phyloP scores from a whole-genome alignment of 495 filamentous ascomycete species.

The Aspergillus haitiensis region DNA sequence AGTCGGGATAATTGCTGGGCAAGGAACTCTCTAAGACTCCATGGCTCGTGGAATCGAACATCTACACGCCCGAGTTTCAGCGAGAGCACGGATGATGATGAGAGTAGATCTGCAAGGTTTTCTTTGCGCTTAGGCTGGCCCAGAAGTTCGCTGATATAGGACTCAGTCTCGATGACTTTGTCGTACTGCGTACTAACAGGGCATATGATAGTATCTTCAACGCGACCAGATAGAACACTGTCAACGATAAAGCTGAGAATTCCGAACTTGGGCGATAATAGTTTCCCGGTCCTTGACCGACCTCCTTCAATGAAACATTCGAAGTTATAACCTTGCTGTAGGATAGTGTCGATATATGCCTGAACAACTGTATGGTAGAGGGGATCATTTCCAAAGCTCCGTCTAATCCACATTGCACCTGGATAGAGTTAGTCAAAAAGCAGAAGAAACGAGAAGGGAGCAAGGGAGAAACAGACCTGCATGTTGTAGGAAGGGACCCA shows the following conservation, averaged over 20 bases:
- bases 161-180: slow-evolving; percentile 97
- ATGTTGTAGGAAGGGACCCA: slow-evolving; percentile 89
- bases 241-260: slow-evolving; percentile 91
- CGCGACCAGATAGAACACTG: slow-evolving; percentile 81
- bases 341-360: slow-evolving; percentile 88
- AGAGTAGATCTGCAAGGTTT: slow-evolving; percentile 83
- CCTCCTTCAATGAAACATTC: slow-evolving; percentile 98
- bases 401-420: slow-evolving; percentile 94
- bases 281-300: slow-evolving; percentile 87
- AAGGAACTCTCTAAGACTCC: slow-evolving; percentile 81
- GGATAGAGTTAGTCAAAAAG: slow-evolving; percentile 18
- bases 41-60: slow-evolving; percentile 92
- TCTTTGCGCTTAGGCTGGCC: slow-evolving; percentile 94
- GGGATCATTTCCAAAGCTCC: slow-evolving; percentile 88
- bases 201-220: slow-evolving; percentile 87
- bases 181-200: slow-evolving; percentile 97
- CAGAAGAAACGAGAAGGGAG: neutral
- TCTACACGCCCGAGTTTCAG: slow-evolving; percentile 89
- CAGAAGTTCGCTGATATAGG: slow-evolving; percentile 90
- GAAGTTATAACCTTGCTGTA: slow-evolving; percentile 88
- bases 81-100: slow-evolving; percentile 83
- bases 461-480: slow-evolving; percentile 56
- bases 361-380: slow-evolving; percentile 90
- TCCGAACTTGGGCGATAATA: slow-evolving; percentile 93
- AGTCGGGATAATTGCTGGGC: slow-evolving; percentile 63